These are phyloP conservation scores for Cruciata laevipes DNA, from an alignment of 257 asterid species.

Conservation along the genomic window DNA sequence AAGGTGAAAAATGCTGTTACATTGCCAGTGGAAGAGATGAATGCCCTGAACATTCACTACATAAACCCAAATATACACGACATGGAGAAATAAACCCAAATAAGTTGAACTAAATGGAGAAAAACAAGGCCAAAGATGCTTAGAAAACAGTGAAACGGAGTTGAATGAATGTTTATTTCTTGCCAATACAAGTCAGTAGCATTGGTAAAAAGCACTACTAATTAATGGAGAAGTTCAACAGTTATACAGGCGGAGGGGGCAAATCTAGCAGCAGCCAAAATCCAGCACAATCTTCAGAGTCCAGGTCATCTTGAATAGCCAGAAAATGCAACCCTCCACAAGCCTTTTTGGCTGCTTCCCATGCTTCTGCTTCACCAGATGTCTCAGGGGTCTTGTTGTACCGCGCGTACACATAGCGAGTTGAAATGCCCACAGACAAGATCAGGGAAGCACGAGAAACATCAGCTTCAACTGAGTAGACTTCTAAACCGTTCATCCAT, in stretches of 20 bases:
- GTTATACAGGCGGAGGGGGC: constrained; percentile 86
- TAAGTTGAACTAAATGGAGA: too few relatives aligned
- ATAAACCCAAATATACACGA: too few relatives aligned
- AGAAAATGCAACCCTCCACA: constrained; percentile 92
- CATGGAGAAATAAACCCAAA: too few relatives aligned
- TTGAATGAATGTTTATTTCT: too few relatives aligned
- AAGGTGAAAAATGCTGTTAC: too few relatives aligned
- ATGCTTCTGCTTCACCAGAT: constrained; percentile 83
- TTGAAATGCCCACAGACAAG: constrained; percentile 73
- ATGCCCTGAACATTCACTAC: too few relatives aligned
- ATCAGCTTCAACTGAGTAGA: constrained; percentile 76
- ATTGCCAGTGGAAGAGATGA: too few relatives aligned
- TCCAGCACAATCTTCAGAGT: constrained; percentile 74
- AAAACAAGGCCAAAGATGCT: too few relatives aligned
- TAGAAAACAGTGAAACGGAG: too few relatives aligned
- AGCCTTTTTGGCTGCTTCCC: constrained; percentile 85
- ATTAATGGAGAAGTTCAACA: background rate
- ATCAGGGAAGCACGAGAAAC: constrained; percentile 44
- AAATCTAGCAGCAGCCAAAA: constrained; percentile 89
- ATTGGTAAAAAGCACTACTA: background rate
- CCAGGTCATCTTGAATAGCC: constrained; percentile 76
- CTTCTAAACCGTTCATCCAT: constrained; percentile 95
- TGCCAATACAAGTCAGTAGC: background rate
- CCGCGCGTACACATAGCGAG: constrained; percentile 68
- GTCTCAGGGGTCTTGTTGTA: constrained; percentile 68